Conservation (phyloP, 305 asterid species). For the Caryopteris hybrid region DNA sequence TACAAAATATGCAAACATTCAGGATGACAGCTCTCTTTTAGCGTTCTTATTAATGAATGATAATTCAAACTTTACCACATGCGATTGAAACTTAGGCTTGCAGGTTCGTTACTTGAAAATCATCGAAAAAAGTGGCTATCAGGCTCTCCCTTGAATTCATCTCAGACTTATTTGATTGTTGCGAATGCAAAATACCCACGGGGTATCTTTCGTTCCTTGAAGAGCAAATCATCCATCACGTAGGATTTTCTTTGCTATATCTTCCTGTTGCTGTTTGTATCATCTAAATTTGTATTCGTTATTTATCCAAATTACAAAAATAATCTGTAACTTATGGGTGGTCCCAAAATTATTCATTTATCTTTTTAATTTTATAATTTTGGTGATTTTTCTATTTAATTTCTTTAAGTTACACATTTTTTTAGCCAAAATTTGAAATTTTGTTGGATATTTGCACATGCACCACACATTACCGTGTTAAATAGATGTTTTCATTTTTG, state of each 20-base stretch:
- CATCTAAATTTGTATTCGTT: slow-evolving; percentile 25
- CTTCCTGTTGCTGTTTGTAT: slow-evolving; percentile 24
- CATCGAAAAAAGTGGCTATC: slow-evolving; percentile 65
- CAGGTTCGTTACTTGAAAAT: slow-evolving; percentile 65
- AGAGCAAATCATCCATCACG: neutral
- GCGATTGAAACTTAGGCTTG: slow-evolving; percentile 1
- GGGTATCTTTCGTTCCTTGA: slow-evolving; percentile 2
- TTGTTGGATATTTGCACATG: no score
- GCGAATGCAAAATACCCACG: neutral
- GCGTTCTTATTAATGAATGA: neutral
- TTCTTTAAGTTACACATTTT: no score
- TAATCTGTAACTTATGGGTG: no score
- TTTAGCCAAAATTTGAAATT: no score
- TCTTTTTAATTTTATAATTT: no score
- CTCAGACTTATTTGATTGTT: slow-evolving; percentile 39
- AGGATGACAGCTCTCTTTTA: neutral
- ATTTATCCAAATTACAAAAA: no score
- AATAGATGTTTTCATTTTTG: no score
- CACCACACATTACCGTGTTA: no score
- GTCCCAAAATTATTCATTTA: no score
- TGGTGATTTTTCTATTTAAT: no score
- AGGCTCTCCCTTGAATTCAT: slow-evolving; percentile 72
- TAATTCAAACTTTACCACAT: neutral
- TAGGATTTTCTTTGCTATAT: no score
- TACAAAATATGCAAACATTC: neutral